Conservation (phyloP, 2,329 filamentous ascomycete species). For the Magnaporthiopsis poae region DNA sequence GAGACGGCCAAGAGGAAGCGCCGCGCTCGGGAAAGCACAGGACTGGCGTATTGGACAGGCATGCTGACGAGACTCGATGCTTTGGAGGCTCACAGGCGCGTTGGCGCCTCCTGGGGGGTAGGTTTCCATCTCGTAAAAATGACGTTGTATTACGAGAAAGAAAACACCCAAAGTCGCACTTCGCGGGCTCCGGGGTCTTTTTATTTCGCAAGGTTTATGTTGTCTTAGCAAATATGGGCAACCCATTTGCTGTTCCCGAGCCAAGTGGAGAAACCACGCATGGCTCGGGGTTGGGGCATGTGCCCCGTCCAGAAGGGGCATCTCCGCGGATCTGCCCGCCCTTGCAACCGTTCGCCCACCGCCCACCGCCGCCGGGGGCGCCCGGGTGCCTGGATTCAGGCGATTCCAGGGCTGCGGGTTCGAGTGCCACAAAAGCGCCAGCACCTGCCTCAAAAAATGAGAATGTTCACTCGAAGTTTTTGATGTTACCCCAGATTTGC, state of each 20-base stretch:
- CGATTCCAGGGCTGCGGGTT: neutral
- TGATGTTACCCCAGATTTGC: too few relatives aligned
- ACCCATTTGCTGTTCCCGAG: neutral
- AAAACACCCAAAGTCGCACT: neutral
- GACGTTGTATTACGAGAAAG: conserved; percentile 5
- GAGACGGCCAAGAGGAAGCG: neutral
- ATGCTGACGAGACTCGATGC: too few relatives aligned
- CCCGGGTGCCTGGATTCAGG: neutral
- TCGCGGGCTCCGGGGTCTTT: neutral
- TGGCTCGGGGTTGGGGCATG: neutral
- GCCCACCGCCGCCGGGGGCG: too few relatives aligned
- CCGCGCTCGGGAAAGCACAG: neutral
- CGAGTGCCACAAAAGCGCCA: too few relatives aligned
- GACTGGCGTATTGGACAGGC: neutral
- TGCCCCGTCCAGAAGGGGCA: neutral
- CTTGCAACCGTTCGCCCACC: neutral
- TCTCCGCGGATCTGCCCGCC: conserved; percentile 7
- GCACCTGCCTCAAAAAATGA: too few relatives aligned
- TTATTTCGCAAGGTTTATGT: neutral
- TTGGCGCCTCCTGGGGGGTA: neutral
- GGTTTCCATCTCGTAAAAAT: conserved; percentile 7
- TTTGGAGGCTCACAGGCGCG: too few relatives aligned
- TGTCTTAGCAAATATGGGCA: neutral
- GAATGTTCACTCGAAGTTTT: too few relatives aligned
- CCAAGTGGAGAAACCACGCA: neutral